Base-by-base conservation (phyloP, 768 basidiomycete genomes). In the Dentipellis fragilis region DNA sequence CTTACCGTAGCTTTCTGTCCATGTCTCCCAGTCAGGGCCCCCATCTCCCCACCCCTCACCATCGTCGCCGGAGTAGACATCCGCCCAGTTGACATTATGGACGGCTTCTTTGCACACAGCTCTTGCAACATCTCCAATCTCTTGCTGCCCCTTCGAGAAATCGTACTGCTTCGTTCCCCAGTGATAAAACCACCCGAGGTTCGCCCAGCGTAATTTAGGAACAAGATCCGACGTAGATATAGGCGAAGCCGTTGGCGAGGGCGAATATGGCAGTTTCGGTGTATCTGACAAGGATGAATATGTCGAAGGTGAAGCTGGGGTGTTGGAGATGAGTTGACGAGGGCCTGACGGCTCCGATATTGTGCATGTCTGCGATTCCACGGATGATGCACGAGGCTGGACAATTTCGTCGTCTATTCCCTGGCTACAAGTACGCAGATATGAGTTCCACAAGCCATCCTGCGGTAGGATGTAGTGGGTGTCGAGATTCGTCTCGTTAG, bases 111-210 rank as follows among this genome's bases (percentile, higher is more conserved):
- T 76, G 65, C 93, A 95, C 2, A 89, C 64, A 8, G 72, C 63
- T 10, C 75, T 71, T 36, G 95, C 66, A 7, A 73, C 71, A 1
- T 70, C 61, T 49, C 85, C 80, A 47, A 97, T 81, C 0, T 74
- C 73, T 0, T 80, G 84, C 55, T 79, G 81, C 2, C 81, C 80
- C 52, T 77, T 82, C 1, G 81, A 78, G 61, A 96, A 93, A 64
- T 96, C 91, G 65, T 99, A 99, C 57, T 89, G 85, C 64, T 98
- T 99, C 29, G 83, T 89, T 2, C 90, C 89, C 95, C 95, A 97
- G 72, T 98, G 92, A 69, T 99, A 99, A 52, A 80, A 89, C 83
- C 89, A 89, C 10, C 95, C 95, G 50, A 99, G 87, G 63, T 95
- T 98, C 1, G 92, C 87, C 95, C 95, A 99, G 49, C 95, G 80